phyloP scores from a whole-genome alignment of 768 basidiomycete species.

The Boletus vinaceobasis region DNA sequence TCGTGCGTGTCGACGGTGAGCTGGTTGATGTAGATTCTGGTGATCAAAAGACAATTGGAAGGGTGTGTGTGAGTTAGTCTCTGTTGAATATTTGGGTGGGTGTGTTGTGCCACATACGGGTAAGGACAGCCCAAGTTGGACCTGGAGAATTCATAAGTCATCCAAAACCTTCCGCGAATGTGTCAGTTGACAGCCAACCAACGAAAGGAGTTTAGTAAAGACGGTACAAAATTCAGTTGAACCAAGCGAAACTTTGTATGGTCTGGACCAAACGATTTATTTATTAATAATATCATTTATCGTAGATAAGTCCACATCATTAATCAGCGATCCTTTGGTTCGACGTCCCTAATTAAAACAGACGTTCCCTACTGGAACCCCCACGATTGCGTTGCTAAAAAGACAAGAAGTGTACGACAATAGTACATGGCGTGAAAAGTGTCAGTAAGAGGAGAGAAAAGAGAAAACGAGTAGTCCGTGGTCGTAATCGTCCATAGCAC shows the following conservation, averaged over 20 bases:
- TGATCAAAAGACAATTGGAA: not conserved
- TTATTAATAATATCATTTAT: not conserved
- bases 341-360: not conserved
- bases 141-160: conserved; percentile 21
- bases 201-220: not conserved
- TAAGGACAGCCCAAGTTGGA: conserved; percentile 27
- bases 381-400: not conserved
- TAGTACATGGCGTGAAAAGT: not conserved
- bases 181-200: not conserved
- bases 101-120: conserved; percentile 18
- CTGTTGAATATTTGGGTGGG: not conserved
- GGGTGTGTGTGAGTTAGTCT: not conserved
- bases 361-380: not conserved
- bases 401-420: not conserved
- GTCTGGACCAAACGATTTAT: too few species aligned
- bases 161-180: not conserved
- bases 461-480: not conserved
- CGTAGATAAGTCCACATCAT: too few species aligned
- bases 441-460: not conserved
- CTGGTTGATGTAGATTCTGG: conserved; percentile 22
- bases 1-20: conserved; percentile 13
- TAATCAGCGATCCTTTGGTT: not conserved
- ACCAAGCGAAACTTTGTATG: not conserved
- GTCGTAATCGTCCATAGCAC: conserved; percentile 12
- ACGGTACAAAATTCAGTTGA: not conserved